Percentiles rank a stretch among this genome's conserved stretches.
Evolutionary conservation across 352 stramenopile genomes (phyloP).

Genomic region (Globisporangium heterothallicum): DNA sequence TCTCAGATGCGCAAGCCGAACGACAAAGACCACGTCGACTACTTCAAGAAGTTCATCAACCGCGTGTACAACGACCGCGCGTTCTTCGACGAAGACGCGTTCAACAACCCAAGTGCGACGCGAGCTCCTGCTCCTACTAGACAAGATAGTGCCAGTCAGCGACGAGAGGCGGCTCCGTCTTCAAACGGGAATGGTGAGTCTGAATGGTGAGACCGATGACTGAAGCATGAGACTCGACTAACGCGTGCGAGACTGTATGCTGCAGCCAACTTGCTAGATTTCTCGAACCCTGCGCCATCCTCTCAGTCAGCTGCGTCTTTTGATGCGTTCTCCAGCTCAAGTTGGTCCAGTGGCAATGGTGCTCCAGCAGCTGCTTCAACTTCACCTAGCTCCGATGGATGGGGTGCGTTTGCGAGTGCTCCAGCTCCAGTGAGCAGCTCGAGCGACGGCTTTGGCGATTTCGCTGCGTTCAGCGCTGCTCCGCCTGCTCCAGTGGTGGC

Average conservation of each 20-base stretch:
- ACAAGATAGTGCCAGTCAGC: slow-evolving; percentile 11
- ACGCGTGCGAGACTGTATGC: neutral
- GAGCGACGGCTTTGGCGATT: slow-evolving; percentile 39
- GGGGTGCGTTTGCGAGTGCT: slow-evolving; percentile 30
- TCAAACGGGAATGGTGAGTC: slow-evolving; percentile 5
- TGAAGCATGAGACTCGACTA: too few species aligned
- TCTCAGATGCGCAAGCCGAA: slow-evolving; percentile 58
- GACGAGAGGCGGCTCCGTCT: slow-evolving; percentile 1
- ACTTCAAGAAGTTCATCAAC: slow-evolving; percentile 86
- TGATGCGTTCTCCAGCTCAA: slow-evolving; percentile 30
- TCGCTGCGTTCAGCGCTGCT: slow-evolving; percentile 33
- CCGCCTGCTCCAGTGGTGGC: slow-evolving; percentile 12
- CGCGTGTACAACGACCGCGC: slow-evolving; percentile 76
- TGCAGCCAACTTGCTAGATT: slow-evolving; percentile 54
- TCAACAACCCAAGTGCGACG: neutral
- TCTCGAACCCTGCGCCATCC: slow-evolving; percentile 26
- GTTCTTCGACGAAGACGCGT: slow-evolving; percentile 60
- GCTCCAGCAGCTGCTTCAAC: slow-evolving; percentile 15
- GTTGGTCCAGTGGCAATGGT: slow-evolving; percentile 7
- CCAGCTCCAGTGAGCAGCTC: slow-evolving; percentile 12
- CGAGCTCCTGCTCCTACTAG: neutral
- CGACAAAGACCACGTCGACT: slow-evolving; percentile 72
- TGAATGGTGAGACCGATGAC: too few species aligned
- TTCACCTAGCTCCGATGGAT: slow-evolving; percentile 9
- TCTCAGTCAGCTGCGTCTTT: slow-evolving; percentile 24